These are phyloP conservation scores for Teratosphaeria viscida DNA, from an alignment of 2,329 filamentous ascomycete species.

Conservation along the genomic window DNA sequence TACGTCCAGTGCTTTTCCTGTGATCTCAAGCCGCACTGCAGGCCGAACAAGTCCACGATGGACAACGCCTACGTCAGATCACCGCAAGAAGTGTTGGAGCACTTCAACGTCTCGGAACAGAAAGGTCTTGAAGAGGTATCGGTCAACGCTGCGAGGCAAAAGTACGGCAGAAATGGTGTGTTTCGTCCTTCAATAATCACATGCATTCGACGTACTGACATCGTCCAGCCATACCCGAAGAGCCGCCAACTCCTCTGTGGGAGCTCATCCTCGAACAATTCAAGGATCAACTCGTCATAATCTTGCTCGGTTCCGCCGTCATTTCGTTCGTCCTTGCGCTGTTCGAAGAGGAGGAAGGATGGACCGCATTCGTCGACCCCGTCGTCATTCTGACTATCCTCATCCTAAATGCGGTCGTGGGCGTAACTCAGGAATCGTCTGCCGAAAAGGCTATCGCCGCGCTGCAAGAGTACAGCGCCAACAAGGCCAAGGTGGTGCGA, in stretches of 20 bases:
- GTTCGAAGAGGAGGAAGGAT: conserved; percentile 85
- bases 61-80: conserved; percentile 27
- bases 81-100: conserved; percentile 25
- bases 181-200: not conserved
- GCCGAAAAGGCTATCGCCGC: conserved; percentile 97
- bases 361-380: conserved; percentile 95
- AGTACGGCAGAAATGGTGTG: conserved; percentile 29
- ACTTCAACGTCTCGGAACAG: conserved; percentile 27
- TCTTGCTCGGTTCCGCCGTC: conserved; percentile 81
- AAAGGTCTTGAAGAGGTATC: conserved; percentile 22
- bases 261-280: conserved; percentile 96
- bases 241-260: conserved; percentile 92
- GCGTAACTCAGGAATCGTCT: conserved; percentile 96
- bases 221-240: conserved; percentile 60
- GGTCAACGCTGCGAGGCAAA: conserved; percentile 21
- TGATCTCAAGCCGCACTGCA: not conserved
- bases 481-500: conserved; percentile 87
- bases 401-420: conserved; percentile 91
- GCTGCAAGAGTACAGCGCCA: conserved; percentile 96
- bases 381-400: conserved; percentile 93
- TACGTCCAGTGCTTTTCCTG: not conserved
- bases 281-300: conserved; percentile 96
- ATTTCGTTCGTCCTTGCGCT: conserved; percentile 89
- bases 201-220: conserved; percentile 9
- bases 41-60: conserved; percentile 15